phyloP scores from a whole-genome alignment of 495 filamentous ascomycete species.

The Tuber brumale region DNA sequence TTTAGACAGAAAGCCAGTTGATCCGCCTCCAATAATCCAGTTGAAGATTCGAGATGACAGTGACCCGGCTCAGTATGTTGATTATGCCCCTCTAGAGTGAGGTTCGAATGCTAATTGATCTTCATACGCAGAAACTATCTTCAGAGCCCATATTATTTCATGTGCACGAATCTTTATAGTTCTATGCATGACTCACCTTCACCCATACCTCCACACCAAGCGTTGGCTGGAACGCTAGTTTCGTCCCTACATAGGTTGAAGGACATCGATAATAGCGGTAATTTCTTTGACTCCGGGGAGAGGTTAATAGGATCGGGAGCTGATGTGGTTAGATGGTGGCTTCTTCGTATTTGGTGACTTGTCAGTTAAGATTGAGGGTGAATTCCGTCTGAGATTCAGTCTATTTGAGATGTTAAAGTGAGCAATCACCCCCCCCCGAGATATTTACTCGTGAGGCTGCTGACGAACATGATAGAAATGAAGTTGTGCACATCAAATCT shows the following conservation, averaged over 20 bases:
- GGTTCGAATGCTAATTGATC: slow-evolving; percentile 31
- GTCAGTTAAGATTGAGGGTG: slow-evolving; percentile 74
- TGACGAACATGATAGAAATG: slow-evolving; percentile 44
- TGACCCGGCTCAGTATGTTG: slow-evolving; percentile 66
- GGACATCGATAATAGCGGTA: slow-evolving; percentile 76
- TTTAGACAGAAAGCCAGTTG: slow-evolving; percentile 85
- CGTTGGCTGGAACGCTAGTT: slow-evolving; percentile 72
- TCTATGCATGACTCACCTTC: slow-evolving; percentile 53
- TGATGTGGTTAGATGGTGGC: slow-evolving; percentile 59
- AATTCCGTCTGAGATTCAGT: slow-evolving; percentile 73
- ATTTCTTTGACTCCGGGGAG: slow-evolving; percentile 30
- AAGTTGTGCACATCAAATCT: slow-evolving; percentile 62
- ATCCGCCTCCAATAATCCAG: slow-evolving; percentile 90
- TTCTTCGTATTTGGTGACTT: slow-evolving; percentile 98
- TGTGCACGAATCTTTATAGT: slow-evolving; percentile 66
- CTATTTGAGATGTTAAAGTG: slow-evolving; percentile 78
- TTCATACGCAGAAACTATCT: slow-evolving; percentile 56
- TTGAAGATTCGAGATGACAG: slow-evolving; percentile 61
- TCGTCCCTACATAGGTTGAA: slow-evolving; percentile 92
- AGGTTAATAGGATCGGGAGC: neutral
- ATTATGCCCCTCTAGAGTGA: slow-evolving; percentile 9
- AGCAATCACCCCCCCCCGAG: slow-evolving; percentile 32
- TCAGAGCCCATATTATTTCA: slow-evolving; percentile 73
- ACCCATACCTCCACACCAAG: slow-evolving; percentile 45
- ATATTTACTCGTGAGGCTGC: slow-evolving; percentile 11